Percentiles rank a stretch among this genome's conserved stretches.
phyloP scores from a whole-genome alignment of 78 protist species.

The Monocercomonoides exilis region DNA sequence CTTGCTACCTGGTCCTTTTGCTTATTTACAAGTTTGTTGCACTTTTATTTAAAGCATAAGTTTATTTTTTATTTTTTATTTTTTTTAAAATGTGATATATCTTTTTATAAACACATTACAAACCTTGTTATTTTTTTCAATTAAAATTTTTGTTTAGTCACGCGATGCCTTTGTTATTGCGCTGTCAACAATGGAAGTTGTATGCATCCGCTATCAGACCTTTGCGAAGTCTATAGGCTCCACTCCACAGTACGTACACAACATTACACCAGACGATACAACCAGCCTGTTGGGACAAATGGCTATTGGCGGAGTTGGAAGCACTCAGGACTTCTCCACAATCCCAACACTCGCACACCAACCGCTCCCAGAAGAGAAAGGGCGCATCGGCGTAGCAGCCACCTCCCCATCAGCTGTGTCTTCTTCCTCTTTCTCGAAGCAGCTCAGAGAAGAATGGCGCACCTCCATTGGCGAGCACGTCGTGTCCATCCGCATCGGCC shows the following conservation, averaged over 20 bases:
- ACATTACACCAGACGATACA: background rate
- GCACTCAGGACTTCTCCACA: background rate
- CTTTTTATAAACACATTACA: too few species aligned
- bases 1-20: conserved; percentile 51
- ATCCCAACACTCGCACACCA: background rate
- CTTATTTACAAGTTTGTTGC: conserved; percentile 26
- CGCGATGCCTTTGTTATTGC: conserved; percentile 30
- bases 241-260: background rate
- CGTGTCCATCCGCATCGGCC: background rate
- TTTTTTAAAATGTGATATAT: too few species aligned
- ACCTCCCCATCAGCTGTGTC: background rate
- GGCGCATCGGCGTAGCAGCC: background rate
- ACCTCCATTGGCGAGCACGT: conserved; percentile 34
- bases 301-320: background rate
- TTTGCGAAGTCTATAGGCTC: background rate
- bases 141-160: too few species aligned
- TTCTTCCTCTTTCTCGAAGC: background rate
- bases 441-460: conserved; percentile 27
- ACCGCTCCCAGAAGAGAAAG: background rate
- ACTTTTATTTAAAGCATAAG: too few species aligned
- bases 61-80: too few species aligned
- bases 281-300: background rate
- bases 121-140: too few species aligned
- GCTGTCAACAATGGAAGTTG: conserved; percentile 35
- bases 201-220: conserved; percentile 6